Conservation (phyloP, 2,329 filamentous ascomycete species). For the Exophiala dermatitidis region DNA sequence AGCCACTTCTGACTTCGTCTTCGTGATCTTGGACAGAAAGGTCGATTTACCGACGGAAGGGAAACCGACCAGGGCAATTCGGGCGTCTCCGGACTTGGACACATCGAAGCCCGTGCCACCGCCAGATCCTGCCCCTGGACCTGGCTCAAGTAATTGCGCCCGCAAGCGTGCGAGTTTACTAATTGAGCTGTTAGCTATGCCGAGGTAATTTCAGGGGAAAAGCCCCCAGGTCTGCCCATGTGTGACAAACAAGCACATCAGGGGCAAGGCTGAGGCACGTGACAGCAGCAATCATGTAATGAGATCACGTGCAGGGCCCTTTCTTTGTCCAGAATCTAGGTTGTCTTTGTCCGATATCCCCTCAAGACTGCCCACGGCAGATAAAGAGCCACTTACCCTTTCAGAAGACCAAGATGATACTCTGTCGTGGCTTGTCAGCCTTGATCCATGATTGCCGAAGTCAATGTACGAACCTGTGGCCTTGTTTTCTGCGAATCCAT, state of each 20-base stretch:
- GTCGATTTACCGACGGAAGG: slow-evolving; percentile 98
- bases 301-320: not conserved
- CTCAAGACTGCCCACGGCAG: not conserved
- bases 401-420: slow-evolving; percentile 94
- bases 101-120: slow-evolving; percentile 82
- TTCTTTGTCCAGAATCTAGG: not conserved
- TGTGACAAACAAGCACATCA: not conserved
- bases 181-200: slow-evolving; percentile 4
- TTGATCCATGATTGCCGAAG: slow-evolving; percentile 10
- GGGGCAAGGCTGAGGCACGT: slow-evolving; percentile 1
- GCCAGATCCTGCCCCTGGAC: slow-evolving; percentile 66
- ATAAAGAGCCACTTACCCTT: slow-evolving; percentile 60
- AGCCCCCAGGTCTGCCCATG: not conserved
- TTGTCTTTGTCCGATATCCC: not conserved
- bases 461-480: slow-evolving; percentile 72
- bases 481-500: slow-evolving; percentile 74
- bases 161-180: slow-evolving; percentile 94
- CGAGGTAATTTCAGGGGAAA: not conserved
- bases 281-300: not conserved
- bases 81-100: slow-evolving; percentile 90
- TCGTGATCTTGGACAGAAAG: slow-evolving; percentile 97
- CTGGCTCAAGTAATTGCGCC: slow-evolving; percentile 88
- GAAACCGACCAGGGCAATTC: slow-evolving; percentile 96
- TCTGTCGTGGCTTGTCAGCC: slow-evolving; percentile 52
- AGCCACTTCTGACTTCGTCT: slow-evolving; percentile 91